Evolutionary conservation across 768 basidiomycete species (phyloP), one percentile per base, ranked within the genome.

Genomic region (Dacryopinax spathularia): DNA sequence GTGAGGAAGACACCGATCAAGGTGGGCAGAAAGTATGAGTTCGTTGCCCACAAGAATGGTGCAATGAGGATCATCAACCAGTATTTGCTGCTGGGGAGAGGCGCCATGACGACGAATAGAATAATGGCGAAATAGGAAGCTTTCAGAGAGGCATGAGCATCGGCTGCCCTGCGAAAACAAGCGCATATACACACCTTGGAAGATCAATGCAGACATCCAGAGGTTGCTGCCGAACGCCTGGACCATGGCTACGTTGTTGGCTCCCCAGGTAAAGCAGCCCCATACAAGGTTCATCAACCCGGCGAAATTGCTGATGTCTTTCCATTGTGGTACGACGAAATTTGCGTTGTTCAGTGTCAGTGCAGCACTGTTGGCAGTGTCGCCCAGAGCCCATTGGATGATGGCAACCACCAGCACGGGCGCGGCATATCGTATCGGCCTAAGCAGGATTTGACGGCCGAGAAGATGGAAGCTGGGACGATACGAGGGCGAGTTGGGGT

Each of bases 1-100:
- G 48, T 56, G 13, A 56, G 48, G 48, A 56, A 56, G 48, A 56
- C 48, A 15, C 48, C 48, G 25, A 56, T 56, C 48, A 56, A 20
- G 25, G 48, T 56, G 10, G 48, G 48, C 9, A 56, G 48, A 29
- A 56, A 56, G 48, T 56, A 56, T 20, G 48, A 56, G 48, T 56
- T 56, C 5, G 48, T 56, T 29, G 48, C 48, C 48, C 48, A 56
- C 25, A 56, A 29, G 48, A 56, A 56, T 13, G 48, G 48, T 7
- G 48, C 48, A 20, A 56, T 6, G 5, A 56, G 13, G 48, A 56
- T 29, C 48, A 56, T 10, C 25, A 56, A 31, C 48, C 48, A 56
- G 48, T 56, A 56, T 29, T 56, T 56, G 48, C 20, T 56, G 25
- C 48, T 56, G 4, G 48, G 48, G 15, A 56, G 29, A 3, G 48